A percentile compares a stretch with the other conserved stretches of the same genome.
These are phyloP conservation scores for Aspergillus nomiae DNA, from an alignment of 2,329 filamentous ascomycete genomes.

Conservation along the genomic window DNA sequence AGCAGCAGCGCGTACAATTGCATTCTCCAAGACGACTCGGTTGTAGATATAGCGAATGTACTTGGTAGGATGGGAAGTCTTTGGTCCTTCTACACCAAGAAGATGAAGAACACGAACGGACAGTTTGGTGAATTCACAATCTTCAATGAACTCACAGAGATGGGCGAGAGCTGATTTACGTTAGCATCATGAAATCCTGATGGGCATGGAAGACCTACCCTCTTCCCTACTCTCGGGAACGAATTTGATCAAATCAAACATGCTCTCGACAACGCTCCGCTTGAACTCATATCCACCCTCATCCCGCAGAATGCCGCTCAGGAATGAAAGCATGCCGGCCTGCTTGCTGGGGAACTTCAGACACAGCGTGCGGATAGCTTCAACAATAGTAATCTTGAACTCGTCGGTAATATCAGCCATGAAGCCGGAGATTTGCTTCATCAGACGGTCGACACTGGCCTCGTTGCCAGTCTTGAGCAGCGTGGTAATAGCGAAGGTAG, in stretches of 20 bases:
- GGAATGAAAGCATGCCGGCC: constrained; percentile 94
- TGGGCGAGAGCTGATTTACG: constrained; percentile 72
- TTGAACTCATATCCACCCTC: constrained; percentile 99
- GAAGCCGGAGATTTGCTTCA: constrained; percentile 98
- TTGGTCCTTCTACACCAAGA: constrained; percentile 90
- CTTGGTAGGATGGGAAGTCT: constrained; percentile 93
- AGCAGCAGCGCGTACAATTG: constrained; percentile 89
- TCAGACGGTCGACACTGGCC: constrained; percentile 90
- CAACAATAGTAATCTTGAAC: constrained; percentile 99
- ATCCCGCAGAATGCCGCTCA: constrained; percentile 93
- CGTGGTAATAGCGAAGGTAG: constrained; percentile 97
- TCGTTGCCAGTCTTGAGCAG: constrained; percentile 98
- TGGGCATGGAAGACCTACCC: constrained; percentile 35
- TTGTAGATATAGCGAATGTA: constrained; percentile 99
- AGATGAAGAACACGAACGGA: constrained; percentile 94
- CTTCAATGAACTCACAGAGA: constrained; percentile 98
- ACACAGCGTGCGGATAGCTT: constrained; percentile 93
- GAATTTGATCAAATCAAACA: constrained; percentile 99
- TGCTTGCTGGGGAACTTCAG: constrained; percentile 98
- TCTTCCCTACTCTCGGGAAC: constrained; percentile 83
- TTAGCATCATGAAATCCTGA: constrained; percentile 19
- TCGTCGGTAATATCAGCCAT: constrained; percentile 99
- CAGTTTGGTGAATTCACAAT: constrained; percentile 98
- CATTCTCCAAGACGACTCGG: constrained; percentile 94
- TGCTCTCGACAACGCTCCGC: constrained; percentile 94